Evolutionary conservation across 129 eudicot species (phyloP).

Genomic region (Escallonia herrerae): DNA sequence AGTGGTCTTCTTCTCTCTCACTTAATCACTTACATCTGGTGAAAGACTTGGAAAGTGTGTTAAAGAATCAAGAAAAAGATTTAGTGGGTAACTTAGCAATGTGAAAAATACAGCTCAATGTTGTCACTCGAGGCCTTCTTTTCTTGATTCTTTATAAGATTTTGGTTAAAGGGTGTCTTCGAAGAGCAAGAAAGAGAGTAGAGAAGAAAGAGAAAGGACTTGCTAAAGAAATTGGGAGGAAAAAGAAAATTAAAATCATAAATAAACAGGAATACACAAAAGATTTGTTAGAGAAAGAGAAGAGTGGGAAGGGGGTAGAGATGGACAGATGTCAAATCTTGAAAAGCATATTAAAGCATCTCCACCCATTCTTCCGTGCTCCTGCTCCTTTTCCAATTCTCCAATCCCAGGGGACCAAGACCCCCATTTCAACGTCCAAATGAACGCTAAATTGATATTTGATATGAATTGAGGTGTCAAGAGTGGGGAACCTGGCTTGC

Average conservation of each 20-base stretch:
- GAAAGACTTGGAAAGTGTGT: slow-evolving; percentile 2
- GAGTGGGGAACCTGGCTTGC: too few species aligned
- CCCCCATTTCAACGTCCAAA: slow-evolving; percentile 9
- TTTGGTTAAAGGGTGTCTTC: not conserved
- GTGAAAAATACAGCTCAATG: slow-evolving; percentile 23
- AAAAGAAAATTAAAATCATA: slow-evolving; percentile 24
- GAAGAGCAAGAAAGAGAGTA: slow-evolving; percentile 20
- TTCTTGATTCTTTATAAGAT: slow-evolving; percentile 1
- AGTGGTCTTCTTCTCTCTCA: slow-evolving; percentile 10
- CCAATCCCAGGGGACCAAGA: slow-evolving; percentile 25
- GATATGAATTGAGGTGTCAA: too few species aligned
- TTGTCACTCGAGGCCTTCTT: slow-evolving; percentile 22
- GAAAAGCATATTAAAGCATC: slow-evolving; percentile 46
- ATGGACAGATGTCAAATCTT: slow-evolving; percentile 31
- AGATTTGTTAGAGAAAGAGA: slow-evolving; percentile 9
- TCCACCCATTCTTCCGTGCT: slow-evolving; percentile 45
- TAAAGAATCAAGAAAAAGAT: slow-evolving; percentile 7
- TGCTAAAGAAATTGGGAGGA: not conserved
- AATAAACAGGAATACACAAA: slow-evolving; percentile 3
- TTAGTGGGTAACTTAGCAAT: slow-evolving; percentile 7
- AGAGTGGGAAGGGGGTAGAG: too few species aligned
- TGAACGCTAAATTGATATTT: too few species aligned
- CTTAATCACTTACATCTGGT: slow-evolving; percentile 8
- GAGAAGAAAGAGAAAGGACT: slow-evolving; percentile 10
- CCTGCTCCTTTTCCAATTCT: slow-evolving; percentile 19